phyloP scores from a whole-genome alignment of 441 rosid genomes.

The Mallotus japonicus region DNA sequence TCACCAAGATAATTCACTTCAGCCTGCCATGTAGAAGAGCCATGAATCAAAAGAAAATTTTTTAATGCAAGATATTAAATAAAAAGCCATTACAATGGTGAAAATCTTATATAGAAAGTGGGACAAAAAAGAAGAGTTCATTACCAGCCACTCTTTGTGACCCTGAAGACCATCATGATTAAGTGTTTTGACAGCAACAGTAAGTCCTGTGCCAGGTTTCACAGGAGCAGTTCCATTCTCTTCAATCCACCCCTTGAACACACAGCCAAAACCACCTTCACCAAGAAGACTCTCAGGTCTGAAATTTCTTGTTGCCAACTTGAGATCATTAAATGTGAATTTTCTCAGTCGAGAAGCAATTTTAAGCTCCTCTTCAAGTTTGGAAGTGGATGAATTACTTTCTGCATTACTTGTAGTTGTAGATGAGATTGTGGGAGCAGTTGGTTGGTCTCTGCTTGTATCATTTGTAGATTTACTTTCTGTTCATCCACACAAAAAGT shows the following conservation, averaged over 20 bases:
- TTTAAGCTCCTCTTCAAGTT: conserved; percentile 92
- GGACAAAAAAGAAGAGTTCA: not conserved
- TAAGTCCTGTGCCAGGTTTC: conserved; percentile 95
- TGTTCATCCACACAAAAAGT: conserved; percentile 29
- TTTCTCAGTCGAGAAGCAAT: conserved; percentile 79
- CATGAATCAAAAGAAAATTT: conserved; percentile 19
- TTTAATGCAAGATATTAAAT: not conserved
- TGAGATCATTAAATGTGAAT: conserved; percentile 84
- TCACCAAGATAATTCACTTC: conserved; percentile 92
- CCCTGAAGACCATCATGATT: conserved; percentile 99
- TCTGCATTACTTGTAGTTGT: conserved; percentile 87
- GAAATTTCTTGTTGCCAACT: conserved; percentile 92
- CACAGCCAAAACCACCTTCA: conserved; percentile 98
- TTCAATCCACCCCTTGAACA: conserved; percentile 96
- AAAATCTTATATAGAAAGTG: not conserved
- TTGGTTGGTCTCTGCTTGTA: conserved; percentile 69
- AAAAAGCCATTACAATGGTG: not conserved
- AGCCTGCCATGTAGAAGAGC: conserved; percentile 55
- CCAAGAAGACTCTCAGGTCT: conserved; percentile 97
- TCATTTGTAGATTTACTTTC: conserved; percentile 70
- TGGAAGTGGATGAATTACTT: conserved; percentile 81
- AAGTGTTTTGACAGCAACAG: conserved; percentile 94
- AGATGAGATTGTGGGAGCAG: conserved; percentile 58
- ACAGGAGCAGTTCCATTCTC: conserved; percentile 99
- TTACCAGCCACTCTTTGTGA: conserved; percentile 98